phyloP scores from a whole-genome alignment of 2,329 filamentous ascomycete genomes.

The Periconia macrospinosa region DNA sequence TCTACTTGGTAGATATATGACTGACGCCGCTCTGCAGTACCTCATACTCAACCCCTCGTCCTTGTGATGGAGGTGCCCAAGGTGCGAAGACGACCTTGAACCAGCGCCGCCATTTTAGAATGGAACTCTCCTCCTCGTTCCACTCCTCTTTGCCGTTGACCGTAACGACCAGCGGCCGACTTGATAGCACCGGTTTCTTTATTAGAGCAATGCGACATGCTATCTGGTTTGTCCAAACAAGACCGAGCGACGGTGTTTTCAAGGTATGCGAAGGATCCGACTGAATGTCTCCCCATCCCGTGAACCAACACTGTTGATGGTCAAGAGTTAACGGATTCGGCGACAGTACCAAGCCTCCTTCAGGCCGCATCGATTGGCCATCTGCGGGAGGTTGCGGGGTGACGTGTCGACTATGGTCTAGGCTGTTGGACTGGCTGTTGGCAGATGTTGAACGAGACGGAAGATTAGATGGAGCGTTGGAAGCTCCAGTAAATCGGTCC shows the following conservation, averaged over 20 bases:
- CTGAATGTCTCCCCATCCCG: slow-evolving; percentile 79
- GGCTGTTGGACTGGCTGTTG: slow-evolving; percentile 26
- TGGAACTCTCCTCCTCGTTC: slow-evolving; percentile 45
- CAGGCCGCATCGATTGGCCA: slow-evolving; percentile 7
- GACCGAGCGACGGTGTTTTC: slow-evolving; percentile 84
- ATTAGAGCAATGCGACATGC: slow-evolving; percentile 79
- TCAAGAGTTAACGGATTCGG: slow-evolving; percentile 70
- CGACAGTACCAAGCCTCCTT: slow-evolving; percentile 38
- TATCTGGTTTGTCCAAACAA: slow-evolving; percentile 91
- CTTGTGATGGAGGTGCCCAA: slow-evolving; percentile 63
- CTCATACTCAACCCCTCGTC: slow-evolving; percentile 69
- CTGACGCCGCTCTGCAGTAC: slow-evolving; percentile 50
- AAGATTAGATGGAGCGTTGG: slow-evolving; percentile 22
- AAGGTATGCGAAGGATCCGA: slow-evolving; percentile 39
- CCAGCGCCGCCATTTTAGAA: slow-evolving; percentile 69
- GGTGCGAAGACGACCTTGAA: slow-evolving; percentile 90
- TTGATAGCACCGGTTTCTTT: slow-evolving; percentile 62
- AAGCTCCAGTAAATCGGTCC: slow-evolving; percentile 68
- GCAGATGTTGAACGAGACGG: slow-evolving; percentile 30
- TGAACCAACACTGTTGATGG: slow-evolving; percentile 93
- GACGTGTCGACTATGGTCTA: slow-evolving; percentile 10
- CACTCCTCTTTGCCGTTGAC: slow-evolving; percentile 41
- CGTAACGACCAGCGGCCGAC: slow-evolving; percentile 27
- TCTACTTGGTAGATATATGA: slow-evolving; percentile 12
- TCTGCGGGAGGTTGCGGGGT: slow-evolving; percentile 15